Percentiles rank a stretch among this genome's conserved stretches.
Evolutionary conservation across 176 grass and related monocot species (phyloP).

Genomic region (Saccharum officinarum): DNA sequence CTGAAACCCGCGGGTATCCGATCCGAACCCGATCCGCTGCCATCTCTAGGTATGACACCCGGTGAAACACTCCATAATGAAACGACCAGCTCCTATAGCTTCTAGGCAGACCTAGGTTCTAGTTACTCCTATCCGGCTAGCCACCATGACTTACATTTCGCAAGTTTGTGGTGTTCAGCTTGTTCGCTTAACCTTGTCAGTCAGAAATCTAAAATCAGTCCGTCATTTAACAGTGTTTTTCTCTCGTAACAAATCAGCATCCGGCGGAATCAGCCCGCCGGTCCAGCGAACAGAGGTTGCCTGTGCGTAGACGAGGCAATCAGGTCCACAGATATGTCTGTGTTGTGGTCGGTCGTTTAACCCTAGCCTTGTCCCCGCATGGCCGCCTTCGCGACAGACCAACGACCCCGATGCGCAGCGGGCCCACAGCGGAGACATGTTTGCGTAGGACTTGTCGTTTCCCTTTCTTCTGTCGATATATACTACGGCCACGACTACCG

Average conservation of each 20-base stretch:
- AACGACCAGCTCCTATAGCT: background rate
- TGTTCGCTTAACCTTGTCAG: too few species aligned
- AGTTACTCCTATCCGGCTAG: background rate
- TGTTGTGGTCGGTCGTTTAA: slow-evolving; percentile 27
- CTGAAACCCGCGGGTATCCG: too few species aligned
- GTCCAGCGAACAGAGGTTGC: background rate
- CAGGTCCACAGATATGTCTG: background rate
- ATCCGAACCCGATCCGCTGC: too few species aligned
- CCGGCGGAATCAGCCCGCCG: too few species aligned
- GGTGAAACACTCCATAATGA: background rate
- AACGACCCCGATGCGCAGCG: slow-evolving; percentile 29
- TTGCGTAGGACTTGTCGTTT: slow-evolving; percentile 26
- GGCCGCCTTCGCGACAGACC: slow-evolving; percentile 29
- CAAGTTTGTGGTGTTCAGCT: background rate
- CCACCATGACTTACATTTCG: background rate
- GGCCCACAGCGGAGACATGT: slow-evolving; percentile 11
- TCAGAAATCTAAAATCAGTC: too few species aligned
- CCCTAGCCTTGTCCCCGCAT: slow-evolving; percentile 34
- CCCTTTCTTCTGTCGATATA: background rate
- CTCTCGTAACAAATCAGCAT: too few species aligned
- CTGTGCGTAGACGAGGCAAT: slow-evolving; percentile 6
- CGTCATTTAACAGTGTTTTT: too few species aligned
- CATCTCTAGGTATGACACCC: too few species aligned
- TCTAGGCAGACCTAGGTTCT: background rate
- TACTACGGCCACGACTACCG: too few species aligned